A percentile compares a stretch with the other conserved stretches of the same genome.
These are phyloP conservation scores for Pichia ethanolica DNA, from an alignment of 805 yeast genomes.

Conservation along the genomic window DNA sequence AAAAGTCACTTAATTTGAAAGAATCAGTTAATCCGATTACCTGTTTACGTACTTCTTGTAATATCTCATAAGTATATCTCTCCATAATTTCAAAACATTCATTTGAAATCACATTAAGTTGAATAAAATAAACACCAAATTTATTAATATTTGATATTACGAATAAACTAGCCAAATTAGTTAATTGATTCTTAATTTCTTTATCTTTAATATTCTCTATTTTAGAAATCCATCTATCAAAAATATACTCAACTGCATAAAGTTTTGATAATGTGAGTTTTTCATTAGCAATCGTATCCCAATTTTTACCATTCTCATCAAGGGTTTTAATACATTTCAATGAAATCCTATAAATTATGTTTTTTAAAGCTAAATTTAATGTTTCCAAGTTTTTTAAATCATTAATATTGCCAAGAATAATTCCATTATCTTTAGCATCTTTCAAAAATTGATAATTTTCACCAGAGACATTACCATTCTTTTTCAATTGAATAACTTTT, in stretches of 20 bases:
- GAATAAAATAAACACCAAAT: conserved; percentile 66
- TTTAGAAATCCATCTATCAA: conserved; percentile 29
- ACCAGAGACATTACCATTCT: conserved; percentile 31
- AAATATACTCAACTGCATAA: conserved; percentile 42
- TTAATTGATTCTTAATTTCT: conserved; percentile 40
- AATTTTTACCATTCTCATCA: conserved; percentile 30
- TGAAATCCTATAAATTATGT: conserved; percentile 34
- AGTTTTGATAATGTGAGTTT: conserved; percentile 42
- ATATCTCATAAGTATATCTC: conserved; percentile 36
- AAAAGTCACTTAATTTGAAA: conserved; percentile 72
- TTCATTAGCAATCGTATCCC: conserved; percentile 41
- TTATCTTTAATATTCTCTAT: conserved; percentile 6
- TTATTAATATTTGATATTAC: conserved; percentile 61
- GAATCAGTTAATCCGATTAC: conserved; percentile 78
- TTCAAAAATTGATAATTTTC: conserved; percentile 34
- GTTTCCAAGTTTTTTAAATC: conserved; percentile 25
- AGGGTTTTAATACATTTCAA: conserved; percentile 27
- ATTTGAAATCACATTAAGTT: conserved; percentile 48
- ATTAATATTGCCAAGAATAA: conserved; percentile 23
- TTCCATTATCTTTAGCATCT: conserved; percentile 20
- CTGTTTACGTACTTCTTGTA: conserved; percentile 52
- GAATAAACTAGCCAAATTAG: conserved; percentile 51
- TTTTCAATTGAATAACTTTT: conserved; percentile 30
- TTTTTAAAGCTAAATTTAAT: conserved; percentile 33
- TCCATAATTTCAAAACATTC: conserved; percentile 36